Evolutionary conservation across 495 filamentous ascomycete species (phyloP), one percentile per base, ranked within the genome.

Genomic region (Hypoxylon trugodes): DNA sequence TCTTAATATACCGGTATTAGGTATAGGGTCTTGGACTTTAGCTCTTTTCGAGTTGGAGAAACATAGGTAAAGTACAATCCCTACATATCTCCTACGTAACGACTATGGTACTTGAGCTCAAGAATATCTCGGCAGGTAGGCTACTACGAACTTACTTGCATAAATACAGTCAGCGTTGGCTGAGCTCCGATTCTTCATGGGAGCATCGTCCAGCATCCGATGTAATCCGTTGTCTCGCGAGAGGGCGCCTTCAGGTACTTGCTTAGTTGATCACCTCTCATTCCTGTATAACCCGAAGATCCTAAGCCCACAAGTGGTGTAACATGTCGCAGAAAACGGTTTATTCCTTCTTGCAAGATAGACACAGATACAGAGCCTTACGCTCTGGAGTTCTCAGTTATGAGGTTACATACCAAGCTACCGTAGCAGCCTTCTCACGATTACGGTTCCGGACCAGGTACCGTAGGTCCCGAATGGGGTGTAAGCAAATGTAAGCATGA

Each of bases 1-100:
- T 59, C 18, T 33, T 55, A 45, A 60, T 60, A 35, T 65, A 59
- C 25, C 42, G 18, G 48, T 48, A 37, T 9, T n/a, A 30, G 26
- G 26, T 46, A 43, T 26, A 2, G 24, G 9, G 19, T 46, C 13
- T 47, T 53, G 16, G 30, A 30, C 38, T 32, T 38, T 19, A 24
- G n/a, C n/a, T 47, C 30, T 26, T 7, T 4, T 42, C 6, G 13
- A 25, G 13, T 28, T 46, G 52, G 38, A 45, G 21, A 47, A 21
- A n/a, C 28, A 1, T 57, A 37, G n/a, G n/a, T n/a, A n/a, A n/a
- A n/a, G n/a, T 6, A 13, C 48, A 21, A 15, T 15, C 43, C 3
- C n/a, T 49, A 25, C 37, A n/a, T 36, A 30, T 22, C 24, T 18
- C 8, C 21, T 28, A 51, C 15, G 42, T 33, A 15, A 6, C 19